Base-by-base conservation (phyloP, 2,329 filamentous ascomycete species). In the Aspergillus sp. region DNA sequence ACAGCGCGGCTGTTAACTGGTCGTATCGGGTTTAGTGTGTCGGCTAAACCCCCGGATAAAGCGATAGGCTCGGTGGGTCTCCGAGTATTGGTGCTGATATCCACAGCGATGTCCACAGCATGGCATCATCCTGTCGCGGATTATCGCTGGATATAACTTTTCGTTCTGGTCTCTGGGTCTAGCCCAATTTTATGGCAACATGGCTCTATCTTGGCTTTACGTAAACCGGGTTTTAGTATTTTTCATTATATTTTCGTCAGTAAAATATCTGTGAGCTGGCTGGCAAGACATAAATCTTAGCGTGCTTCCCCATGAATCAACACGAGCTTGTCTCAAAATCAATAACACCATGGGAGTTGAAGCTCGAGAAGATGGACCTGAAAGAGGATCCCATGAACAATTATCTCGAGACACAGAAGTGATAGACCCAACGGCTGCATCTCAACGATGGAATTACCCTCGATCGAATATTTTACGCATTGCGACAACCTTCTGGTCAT, bases 401-500 rank as follows among this genome's bases (percentile, higher is more conserved):
- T 14, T 42, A 6, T 16, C 36, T n/a, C 14, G 18, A 42, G 14
- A 5, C 5, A 12, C 36, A 42, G 1, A 4, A 5, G 36, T 5
- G 7, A 6, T 42, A 16, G 36, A 42, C 36, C 36, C 36, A 4
- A 42, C 36, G 16, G 16, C 14, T 4, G 16, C 36, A 42, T n/a
- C 36, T 7, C 36, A 63, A 16, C 49, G 53, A 29, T 83, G 77
- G 85, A 85, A 81, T 64, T 73, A 77, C 63, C 80, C 84, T 49
- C 78, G 72, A 11, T 71, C 71, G 1, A 87, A 85, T 59, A 73
- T 79, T 4, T 75, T 76, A 62, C 79, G 81, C 7, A 75, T 85
- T 1, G 72, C 77, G 2, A 78, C 85, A 0, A 81, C 82, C 0
- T 87, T 87, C 70, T 86, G 80, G 76, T 81, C 80, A 6, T 84